Conservation (phyloP, 495 filamentous ascomycete species). For the Poronia punctata region DNA sequence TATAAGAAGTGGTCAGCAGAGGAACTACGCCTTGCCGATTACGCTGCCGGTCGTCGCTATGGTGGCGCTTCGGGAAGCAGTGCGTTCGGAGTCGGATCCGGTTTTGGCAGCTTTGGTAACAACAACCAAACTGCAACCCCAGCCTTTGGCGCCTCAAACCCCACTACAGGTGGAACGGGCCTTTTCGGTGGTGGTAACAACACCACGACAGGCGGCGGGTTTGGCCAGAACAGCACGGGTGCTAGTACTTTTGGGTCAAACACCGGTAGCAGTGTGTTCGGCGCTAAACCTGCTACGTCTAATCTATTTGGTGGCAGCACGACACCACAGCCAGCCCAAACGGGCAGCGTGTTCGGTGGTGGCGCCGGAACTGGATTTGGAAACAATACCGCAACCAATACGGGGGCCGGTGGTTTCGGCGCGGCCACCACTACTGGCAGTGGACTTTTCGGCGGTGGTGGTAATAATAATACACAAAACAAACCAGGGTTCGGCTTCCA, state of each 20-base stretch:
- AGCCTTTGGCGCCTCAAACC: slow-evolving; percentile 35
- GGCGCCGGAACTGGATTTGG: slow-evolving; percentile 14
- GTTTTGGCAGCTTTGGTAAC: slow-evolving; percentile 49
- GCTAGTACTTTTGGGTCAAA: slow-evolving; percentile 36
- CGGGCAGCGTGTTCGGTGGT: slow-evolving; percentile 44
- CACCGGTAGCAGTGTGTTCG: slow-evolving; percentile 38
- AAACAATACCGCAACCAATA: slow-evolving; percentile 14
- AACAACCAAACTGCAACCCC: slow-evolving; percentile 25
- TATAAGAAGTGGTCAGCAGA: slow-evolving; percentile 88
- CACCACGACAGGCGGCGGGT: slow-evolving; percentile 44
- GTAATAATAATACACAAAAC: slow-evolving; percentile 26
- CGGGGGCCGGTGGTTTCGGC: slow-evolving; percentile 24
- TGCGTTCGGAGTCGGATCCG: slow-evolving; percentile 66
- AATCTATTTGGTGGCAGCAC: slow-evolving; percentile 42
- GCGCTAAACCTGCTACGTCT: slow-evolving; percentile 35
- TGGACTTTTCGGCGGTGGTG: slow-evolving; percentile 44
- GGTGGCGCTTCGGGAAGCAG: slow-evolving; percentile 76
- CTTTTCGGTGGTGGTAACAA: slow-evolving; percentile 44
- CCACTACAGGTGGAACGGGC: slow-evolving; percentile 34
- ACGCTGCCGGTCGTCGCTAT: slow-evolving; percentile 73
- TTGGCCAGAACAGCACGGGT: slow-evolving; percentile 40
- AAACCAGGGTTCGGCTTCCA: slow-evolving; percentile 35
- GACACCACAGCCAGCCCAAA: slow-evolving; percentile 23
- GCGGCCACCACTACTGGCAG: slow-evolving; percentile 15
- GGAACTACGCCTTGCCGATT: slow-evolving; percentile 84